Conservation (phyloP, 306 rosid genomes). For the Rubus parviflorus region DNA sequence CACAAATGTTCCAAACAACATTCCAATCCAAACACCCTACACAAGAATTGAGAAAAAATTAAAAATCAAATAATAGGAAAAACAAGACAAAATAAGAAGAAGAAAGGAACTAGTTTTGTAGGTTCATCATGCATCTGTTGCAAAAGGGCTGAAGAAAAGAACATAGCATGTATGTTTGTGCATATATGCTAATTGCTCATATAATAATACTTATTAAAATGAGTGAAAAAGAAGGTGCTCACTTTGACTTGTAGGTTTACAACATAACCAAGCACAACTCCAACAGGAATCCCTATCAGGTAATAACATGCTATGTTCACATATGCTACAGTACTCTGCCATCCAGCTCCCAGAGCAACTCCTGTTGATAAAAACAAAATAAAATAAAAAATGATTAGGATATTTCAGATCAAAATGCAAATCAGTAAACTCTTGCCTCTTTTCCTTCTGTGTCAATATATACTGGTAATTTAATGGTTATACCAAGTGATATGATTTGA, state of each 20-base stretch:
- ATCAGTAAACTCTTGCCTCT: neutral
- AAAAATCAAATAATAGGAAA: too few relatives aligned
- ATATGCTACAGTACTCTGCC: slow-evolving; percentile 58
- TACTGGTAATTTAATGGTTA: neutral
- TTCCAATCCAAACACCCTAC: slow-evolving; percentile 70
- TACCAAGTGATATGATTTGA: neutral
- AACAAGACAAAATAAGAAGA: too few relatives aligned
- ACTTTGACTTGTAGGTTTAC: slow-evolving; percentile 43
- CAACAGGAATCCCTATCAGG: slow-evolving; percentile 51
- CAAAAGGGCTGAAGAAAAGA: too few relatives aligned
- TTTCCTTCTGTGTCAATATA: neutral
- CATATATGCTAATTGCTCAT: neutral
- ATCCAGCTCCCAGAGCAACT: slow-evolving; percentile 65
- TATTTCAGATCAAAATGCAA: neutral
- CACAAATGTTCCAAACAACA: slow-evolving; percentile 58
- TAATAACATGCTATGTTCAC: slow-evolving; percentile 60
- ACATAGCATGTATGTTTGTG: too few relatives aligned
- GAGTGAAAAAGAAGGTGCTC: neutral
- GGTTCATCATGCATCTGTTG: too few relatives aligned
- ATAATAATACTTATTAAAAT: neutral
- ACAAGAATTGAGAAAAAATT: neutral
- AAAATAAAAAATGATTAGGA: neutral
- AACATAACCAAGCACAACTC: slow-evolving; percentile 40
- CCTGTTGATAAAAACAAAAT: slow-evolving; percentile 19
- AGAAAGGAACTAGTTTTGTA: too few relatives aligned